A percentile compares a stretch with the other conserved stretches of the same genome.
phyloP scores from a whole-genome alignment of 345 rosid species.

The Aquilaria malaccensis region DNA sequence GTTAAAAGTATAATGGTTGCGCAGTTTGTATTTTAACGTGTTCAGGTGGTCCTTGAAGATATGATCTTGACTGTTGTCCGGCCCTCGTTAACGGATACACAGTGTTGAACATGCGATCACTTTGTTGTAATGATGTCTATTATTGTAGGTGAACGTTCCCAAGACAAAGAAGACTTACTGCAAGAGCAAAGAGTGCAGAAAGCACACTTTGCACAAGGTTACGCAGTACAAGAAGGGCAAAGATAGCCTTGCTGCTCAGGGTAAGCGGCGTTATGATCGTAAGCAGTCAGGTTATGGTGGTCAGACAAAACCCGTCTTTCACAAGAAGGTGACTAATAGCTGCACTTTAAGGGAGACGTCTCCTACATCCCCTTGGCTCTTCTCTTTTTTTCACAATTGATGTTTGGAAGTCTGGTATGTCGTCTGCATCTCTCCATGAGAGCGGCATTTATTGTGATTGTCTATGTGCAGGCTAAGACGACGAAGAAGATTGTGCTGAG shows the following conservation, averaged over 20 bases:
- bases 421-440: no score
- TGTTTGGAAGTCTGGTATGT: no score
- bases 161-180: slow-evolving; percentile 85
- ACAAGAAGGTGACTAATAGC: slow-evolving; percentile 52
- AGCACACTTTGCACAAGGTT: slow-evolving; percentile 77
- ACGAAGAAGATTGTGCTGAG: slow-evolving; percentile 86
- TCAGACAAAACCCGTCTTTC: slow-evolving; percentile 81
- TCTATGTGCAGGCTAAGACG: slow-evolving; percentile 51
- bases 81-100: no score
- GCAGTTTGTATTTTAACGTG: no score
- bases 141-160: slow-evolving; percentile 65
- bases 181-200: slow-evolving; percentile 72
- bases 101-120: no score
- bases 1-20: no score
- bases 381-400: no score
- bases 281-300: slow-evolving; percentile 86
- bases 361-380: no score
- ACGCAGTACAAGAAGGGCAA: slow-evolving; percentile 85
- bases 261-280: slow-evolving; percentile 77
- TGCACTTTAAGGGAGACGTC: no score
- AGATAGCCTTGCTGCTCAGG: slow-evolving; percentile 80
- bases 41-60: no score
- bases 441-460: slow-evolving; percentile 1
- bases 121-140: not conserved
- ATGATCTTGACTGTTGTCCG: no score